phyloP scores from a whole-genome alignment of 306 rosid genomes.

The Nissolia schottii region DNA sequence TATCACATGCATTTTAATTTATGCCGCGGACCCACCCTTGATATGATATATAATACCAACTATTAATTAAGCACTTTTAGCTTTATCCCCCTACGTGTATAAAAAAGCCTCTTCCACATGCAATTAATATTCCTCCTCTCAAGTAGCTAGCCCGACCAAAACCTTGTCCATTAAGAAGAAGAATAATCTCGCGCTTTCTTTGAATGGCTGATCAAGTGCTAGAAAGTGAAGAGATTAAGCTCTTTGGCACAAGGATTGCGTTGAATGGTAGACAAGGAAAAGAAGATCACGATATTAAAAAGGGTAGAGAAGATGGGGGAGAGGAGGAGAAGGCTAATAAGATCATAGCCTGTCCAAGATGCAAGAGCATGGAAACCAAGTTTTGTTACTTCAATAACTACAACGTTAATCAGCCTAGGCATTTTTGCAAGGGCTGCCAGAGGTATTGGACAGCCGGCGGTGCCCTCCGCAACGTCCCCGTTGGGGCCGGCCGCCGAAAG shows the following conservation, averaged over 20 bases:
- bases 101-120: slow-evolving; percentile 15
- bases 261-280: slow-evolving; percentile 35
- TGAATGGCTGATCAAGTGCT: slow-evolving; percentile 42
- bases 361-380: slow-evolving; percentile 78
- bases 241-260: slow-evolving; percentile 55
- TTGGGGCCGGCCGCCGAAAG: slow-evolving; percentile 69
- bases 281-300: slow-evolving; percentile 30
- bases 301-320: slow-evolving; percentile 21
- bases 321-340: slow-evolving; percentile 48
- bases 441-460: slow-evolving; percentile 84
- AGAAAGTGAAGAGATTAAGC: slow-evolving; percentile 52
- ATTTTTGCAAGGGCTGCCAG: slow-evolving; percentile 78
- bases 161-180: not conserved
- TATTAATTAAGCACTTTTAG: not conserved
- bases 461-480: slow-evolving; percentile 71
- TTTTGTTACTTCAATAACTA: slow-evolving; percentile 80
- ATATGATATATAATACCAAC: not conserved
- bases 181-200: not conserved
- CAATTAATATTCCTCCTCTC: not conserved
- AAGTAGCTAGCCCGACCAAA: not conserved
- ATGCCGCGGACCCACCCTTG: not conserved
- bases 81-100: not conserved
- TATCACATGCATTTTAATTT: slow-evolving; percentile 23
- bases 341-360: slow-evolving; percentile 73
- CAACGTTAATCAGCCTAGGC: slow-evolving; percentile 80